Conservation (phyloP, 176 grass and related monocot genomes). For the Triticum turgidum region DNA sequence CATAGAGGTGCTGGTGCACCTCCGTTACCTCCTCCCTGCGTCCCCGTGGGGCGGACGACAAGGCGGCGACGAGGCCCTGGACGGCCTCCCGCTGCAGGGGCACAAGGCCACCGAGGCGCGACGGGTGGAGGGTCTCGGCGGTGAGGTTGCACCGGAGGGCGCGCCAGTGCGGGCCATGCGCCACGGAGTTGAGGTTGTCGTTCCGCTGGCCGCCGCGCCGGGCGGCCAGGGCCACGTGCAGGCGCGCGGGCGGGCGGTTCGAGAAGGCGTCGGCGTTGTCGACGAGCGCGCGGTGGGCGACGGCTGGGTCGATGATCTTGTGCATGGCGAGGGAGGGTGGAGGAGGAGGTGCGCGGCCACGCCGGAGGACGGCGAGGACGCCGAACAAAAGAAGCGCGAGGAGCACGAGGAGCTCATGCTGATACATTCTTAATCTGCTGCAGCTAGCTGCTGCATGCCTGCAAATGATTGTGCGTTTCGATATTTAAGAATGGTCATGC, state of each 20-base stretch:
- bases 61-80: neutral
- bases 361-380: neutral
- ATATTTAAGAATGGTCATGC: no score
- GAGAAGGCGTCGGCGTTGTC: neutral
- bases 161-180: neutral
- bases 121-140: slow-evolving; percentile 2
- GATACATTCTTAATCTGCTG: neutral
- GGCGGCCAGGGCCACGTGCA: neutral
- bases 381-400: neutral
- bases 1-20: neutral
- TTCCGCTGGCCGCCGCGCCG: neutral
- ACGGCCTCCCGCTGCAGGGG: neutral
- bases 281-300: neutral
- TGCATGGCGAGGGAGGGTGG: neutral
- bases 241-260: neutral
- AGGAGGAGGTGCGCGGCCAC: neutral
- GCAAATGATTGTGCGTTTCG: no score
- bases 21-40: neutral
- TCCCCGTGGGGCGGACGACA: neutral
- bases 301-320: neutral
- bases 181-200: neutral
- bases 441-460: no score
- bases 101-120: neutral
- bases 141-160: neutral
- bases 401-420: neutral